Evolutionary conservation across 75 land plant species (phyloP).

Genomic region (Gnetum montanum): DNA sequence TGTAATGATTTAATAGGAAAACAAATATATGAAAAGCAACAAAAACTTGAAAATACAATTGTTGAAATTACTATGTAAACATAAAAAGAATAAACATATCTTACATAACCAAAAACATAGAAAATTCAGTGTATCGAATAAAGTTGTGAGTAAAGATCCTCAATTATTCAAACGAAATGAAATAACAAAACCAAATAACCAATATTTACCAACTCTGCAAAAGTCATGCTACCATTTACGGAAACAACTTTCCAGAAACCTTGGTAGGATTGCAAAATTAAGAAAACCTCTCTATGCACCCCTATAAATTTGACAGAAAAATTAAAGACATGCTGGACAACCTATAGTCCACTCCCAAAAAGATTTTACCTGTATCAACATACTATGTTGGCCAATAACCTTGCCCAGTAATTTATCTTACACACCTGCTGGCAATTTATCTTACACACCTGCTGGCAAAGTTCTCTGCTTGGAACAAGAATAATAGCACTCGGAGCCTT

Average conservation of each 20-base stretch:
- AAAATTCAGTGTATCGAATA: neutral
- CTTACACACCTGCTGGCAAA: conserved; percentile 96
- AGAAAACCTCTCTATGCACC: conserved; percentile 53
- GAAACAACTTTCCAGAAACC: conserved; percentile 62
- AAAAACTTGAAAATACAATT: neutral
- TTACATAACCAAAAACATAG: neutral
- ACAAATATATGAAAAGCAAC: neutral
- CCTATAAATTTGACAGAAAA: conserved; percentile 12
- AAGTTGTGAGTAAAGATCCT: neutral
- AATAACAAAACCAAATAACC: neutral
- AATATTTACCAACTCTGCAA: conserved; percentile 45
- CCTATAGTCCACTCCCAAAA: no score
- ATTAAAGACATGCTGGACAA: neutral
- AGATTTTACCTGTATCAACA: neutral
- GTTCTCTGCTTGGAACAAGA: conserved; percentile 91
- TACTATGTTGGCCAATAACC: neutral
- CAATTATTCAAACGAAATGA: neutral
- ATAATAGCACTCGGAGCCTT: conserved; percentile 53
- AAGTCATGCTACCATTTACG: conserved; percentile 56
- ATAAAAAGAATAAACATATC: neutral
- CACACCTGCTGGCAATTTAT: no score
- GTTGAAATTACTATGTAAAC: no score
- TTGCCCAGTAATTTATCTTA: neutral
- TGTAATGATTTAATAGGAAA: conserved; percentile 13
- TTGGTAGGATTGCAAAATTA: conserved; percentile 67